phyloP scores from a whole-genome alignment of 352 stramenopile species.

The Globisporangium orthogonon region DNA sequence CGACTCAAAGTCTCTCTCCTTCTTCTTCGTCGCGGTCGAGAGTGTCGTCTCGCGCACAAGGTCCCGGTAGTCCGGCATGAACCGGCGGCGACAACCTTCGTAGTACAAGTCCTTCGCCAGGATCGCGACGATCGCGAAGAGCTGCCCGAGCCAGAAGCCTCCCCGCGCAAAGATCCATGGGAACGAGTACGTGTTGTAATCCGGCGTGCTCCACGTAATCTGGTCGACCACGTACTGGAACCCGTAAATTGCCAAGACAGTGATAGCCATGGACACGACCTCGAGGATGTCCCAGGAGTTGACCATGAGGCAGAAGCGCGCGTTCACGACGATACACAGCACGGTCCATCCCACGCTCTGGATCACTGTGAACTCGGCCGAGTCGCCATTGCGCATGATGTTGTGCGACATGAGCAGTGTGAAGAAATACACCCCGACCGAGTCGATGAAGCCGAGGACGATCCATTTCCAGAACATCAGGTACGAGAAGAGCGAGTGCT shows the following conservation, averaged over 20 bases:
- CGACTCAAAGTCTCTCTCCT: background rate
- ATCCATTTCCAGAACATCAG: slow-evolving; percentile 87
- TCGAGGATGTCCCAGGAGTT: slow-evolving; percentile 76
- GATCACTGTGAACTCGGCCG: slow-evolving; percentile 58
- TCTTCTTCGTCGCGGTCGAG: slow-evolving; percentile 12
- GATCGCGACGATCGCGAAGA: slow-evolving; percentile 62
- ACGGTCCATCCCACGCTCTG: slow-evolving; percentile 67
- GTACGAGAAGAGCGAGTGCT: slow-evolving; percentile 67
- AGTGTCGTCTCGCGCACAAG: slow-evolving; percentile 51
- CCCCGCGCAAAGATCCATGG: slow-evolving; percentile 62
- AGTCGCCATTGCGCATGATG: slow-evolving; percentile 51
- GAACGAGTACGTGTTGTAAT: slow-evolving; percentile 74
- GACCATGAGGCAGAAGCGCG: slow-evolving; percentile 72
- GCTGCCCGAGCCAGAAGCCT: slow-evolving; percentile 71
- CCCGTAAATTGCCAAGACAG: slow-evolving; percentile 50
- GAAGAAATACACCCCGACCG: slow-evolving; percentile 63
- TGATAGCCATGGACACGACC: slow-evolving; percentile 41
- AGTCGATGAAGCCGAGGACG: slow-evolving; percentile 65
- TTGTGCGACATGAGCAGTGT: slow-evolving; percentile 40
- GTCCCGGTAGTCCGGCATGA: slow-evolving; percentile 63
- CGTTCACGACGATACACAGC: slow-evolving; percentile 72
- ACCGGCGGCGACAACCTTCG: slow-evolving; percentile 54
- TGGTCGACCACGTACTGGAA: slow-evolving; percentile 66
- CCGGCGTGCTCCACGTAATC: slow-evolving; percentile 39
- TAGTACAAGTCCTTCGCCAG: slow-evolving; percentile 70